Base-by-base conservation (phyloP, 2,329 filamentous ascomycete species). In the Cadophora gregata region DNA sequence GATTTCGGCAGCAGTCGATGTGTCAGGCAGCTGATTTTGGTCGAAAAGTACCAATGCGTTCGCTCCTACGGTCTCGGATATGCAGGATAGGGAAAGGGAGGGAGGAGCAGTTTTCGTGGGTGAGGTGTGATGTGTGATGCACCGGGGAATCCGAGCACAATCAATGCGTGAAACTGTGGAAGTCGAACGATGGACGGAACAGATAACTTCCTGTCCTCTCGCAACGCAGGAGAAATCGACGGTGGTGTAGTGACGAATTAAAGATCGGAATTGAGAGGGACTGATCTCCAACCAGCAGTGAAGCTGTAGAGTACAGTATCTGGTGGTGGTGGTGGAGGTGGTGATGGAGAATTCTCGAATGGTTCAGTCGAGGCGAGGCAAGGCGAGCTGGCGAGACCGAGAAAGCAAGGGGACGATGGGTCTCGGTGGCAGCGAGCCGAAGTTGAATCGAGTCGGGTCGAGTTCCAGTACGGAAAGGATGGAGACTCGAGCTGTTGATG, bases 21-120 rank as follows among this genome's bases (percentile, higher is more conserved):
- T 74, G 69, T 74, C 73, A 73, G 69, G 67, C 58, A 66, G 62
- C 67, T 68, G 64, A 65, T 27, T 56, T 50, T 61, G 67, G 62
- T 64, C 48, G 56, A 67, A 71, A 69, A 71, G 55, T 48, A 67
- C 71, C 72, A 69, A 71, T 71, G 73, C 72, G 72, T 69, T 67
- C 63, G 25, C 47, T n/a, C 56, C 36, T 59, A 27, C 24, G 55
- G 71, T 74, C 72, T 74, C 72, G 72, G 72, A 74, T 69, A 61
- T 66, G 47, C 59, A 60, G 61, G 59, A 63, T 59, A 63, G 47
- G 63, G 42, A 56, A 24, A 47, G 47, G 59, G 33, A 25, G 24
- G 65, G 48, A 61, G 47, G 56, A 48, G 9, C 66, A 25, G 66
- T 69, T 67, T 68, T 70, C 67, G 69, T 69, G 53, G 24, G 62